Evolutionary conservation across 176 grass and related monocot genomes (phyloP), one percentile per base, ranked within the genome.

Genomic region (Oryza officinalis): DNA sequence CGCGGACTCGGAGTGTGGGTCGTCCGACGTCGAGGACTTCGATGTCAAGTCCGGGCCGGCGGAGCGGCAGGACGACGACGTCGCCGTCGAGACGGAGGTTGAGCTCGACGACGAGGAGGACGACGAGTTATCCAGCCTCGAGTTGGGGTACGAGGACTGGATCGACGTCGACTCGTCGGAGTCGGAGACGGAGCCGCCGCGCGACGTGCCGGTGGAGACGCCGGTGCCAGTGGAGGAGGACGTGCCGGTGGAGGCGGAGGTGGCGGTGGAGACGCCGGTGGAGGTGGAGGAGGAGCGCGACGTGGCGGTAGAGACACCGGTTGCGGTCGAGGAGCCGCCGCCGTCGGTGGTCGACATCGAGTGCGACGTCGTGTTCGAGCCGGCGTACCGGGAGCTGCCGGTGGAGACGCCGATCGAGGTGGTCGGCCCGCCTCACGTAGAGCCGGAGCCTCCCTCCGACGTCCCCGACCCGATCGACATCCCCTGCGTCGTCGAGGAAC

Each of bases 311-410:
- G 72, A 75, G 46, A 57, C 17, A 46, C 46, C 72, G 46, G 20
- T 75, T 14, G 27, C 9, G 3, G 17, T 75, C 8, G 72, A 81
- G 49, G 80, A 83, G 45, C 79, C 73, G 4, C 59, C 59, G 45
- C 79, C 79, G 6, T 27, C 45, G 14, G 26, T 90, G 59, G 4
- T 81, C 0, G 79, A 90, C 79, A 90, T 90, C 73, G 88, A 90
- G 83, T 90, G 88, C 45, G 88, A 86, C 73, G 79, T 86, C 57
- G 88, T 86, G 78, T 90, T 89, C 49, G 70, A 84, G 35, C 27
- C 59, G 30, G 28, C 46, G 78, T 71, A 33, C 59, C 9, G 3
- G 15, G 79, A 90, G 32, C 73, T 76, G 20, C 73, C 63, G 33
- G 78, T 90, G 54, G 88, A 90, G 79, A 90, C 67, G 67, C 78